Percentiles rank a stretch among this genome's conserved stretches.
These are phyloP conservation scores for Eutrema yunnanense DNA, from an alignment of 345 rosid species.

Conservation along the genomic window DNA sequence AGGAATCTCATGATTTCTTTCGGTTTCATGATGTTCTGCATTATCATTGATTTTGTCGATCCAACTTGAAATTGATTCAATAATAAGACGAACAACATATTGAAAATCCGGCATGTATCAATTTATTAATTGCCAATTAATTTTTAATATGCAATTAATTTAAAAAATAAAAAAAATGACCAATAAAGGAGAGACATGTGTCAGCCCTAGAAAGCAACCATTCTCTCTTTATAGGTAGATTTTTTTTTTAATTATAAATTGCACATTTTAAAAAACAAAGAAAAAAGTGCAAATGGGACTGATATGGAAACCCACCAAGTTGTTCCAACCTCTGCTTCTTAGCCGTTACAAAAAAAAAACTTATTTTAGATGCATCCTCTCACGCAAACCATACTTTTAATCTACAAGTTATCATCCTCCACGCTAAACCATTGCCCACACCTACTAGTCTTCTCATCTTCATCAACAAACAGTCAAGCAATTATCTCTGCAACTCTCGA, in stretches of 20 bases:
- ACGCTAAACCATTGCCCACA: conserved; percentile 11
- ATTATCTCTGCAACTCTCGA: neutral
- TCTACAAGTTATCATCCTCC: neutral
- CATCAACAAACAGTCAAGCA: neutral
- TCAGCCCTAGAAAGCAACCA: too few species aligned
- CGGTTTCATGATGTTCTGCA: too few species aligned
- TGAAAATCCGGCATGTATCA: too few species aligned
- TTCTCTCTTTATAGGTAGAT: too few species aligned
- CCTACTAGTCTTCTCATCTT: neutral
- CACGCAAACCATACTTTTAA: conserved; percentile 21
- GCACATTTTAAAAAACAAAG: neutral
- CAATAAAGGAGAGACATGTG: too few species aligned
- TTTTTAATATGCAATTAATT: too few species aligned
- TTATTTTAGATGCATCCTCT: neutral
- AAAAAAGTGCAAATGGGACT: neutral
- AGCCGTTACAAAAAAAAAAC: conserved; percentile 19
- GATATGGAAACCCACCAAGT: conserved; percentile 19
- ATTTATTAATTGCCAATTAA: too few species aligned
- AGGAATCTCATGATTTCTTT: too few species aligned
- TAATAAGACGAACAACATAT: too few species aligned
- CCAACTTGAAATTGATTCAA: too few species aligned
- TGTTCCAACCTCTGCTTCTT: neutral
- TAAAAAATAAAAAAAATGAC: too few species aligned
- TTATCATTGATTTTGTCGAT: too few species aligned
- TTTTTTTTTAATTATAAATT: neutral